Base-by-base conservation (phyloP, 257 asterid genomes). In the Cordia subcordata region DNA sequence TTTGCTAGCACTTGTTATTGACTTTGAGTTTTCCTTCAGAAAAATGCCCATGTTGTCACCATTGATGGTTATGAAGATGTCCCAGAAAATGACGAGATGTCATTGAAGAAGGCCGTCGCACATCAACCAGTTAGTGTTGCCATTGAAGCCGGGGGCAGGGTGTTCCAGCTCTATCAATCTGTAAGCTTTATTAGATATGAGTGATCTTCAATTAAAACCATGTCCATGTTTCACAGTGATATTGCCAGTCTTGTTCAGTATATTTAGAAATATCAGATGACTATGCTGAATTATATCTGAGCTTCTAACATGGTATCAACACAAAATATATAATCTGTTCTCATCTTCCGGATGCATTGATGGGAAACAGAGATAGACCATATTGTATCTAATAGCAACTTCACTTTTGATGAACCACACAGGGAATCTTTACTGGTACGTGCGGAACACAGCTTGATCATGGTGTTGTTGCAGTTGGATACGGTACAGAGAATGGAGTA, bases 81-180 rank as follows among this genome's bases (percentile, higher is more conserved):
- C 57, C 98, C 95, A 0, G 67, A 55, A 53, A 78, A 82, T 8
- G 87, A 88, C 53, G 98, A 91, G 62, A 67, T 76, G 49, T 78
- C 94, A 1, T 72, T 91, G 59, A 72, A 61, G 90, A 91, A 91
- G 72, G 98, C 96, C 0, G 78, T 88, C 32, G 81, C 94, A 16
- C 60, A 75, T 55, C 98, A 88, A 63, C 94, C 95, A 0, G 84
- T 91, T 60, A 84, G 92, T 44, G 95, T 91, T 58, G 94, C 95
- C 45, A 84, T 91, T 78, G 96, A 88, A 71, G 98, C 90, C 0
- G 95, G 98, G 10, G 96, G 96, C 78, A 78, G 95, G 68, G 95
- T 86, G 60, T 91, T 91, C 74, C 98, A 91, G 76, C 86, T 82
- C 42, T 91, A 91, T 71, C 68, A 78, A 12, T 88, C 96, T 70